A percentile compares a stretch with the other conserved stretches of the same genome.
Evolutionary conservation across 345 rosid species (phyloP).

Genomic region (Boechera stricta): DNA sequence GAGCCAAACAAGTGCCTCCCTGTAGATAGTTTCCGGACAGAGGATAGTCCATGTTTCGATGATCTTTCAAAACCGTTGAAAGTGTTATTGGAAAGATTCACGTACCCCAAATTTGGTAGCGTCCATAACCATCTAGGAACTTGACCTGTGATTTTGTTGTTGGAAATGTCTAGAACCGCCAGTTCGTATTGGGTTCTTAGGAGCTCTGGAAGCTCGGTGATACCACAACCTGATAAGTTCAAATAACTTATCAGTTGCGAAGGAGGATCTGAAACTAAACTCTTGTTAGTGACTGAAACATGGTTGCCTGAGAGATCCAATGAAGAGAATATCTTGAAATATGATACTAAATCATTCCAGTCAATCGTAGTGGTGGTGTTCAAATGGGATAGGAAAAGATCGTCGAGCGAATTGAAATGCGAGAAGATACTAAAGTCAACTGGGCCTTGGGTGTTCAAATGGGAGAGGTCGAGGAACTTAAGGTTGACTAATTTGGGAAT

Average conservation of each 20-base stretch:
- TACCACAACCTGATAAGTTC: conserved; percentile 13
- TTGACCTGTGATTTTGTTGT: conserved; percentile 26
- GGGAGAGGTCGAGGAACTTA: rapidly evolving
- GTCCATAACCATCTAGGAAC: conserved; percentile 32
- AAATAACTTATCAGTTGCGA: background rate
- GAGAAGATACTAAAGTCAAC: background rate
- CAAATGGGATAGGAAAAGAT: conserved; percentile 8
- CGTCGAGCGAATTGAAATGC: background rate
- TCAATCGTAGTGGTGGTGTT: background rate
- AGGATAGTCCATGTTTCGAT: background rate
- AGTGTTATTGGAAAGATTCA: conserved; percentile 18
- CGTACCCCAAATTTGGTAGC: rapidly evolving
- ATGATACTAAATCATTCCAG: background rate
- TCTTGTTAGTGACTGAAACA: background rate
- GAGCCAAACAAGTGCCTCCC: rapidly evolving
- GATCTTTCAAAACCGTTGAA: background rate
- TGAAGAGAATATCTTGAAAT: background rate
- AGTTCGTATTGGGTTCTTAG: background rate
- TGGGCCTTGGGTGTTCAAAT: background rate
- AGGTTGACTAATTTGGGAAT: background rate
- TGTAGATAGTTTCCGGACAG: background rate
- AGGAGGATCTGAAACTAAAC: background rate
- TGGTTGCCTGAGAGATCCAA: conserved; percentile 8
- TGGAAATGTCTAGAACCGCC: background rate
- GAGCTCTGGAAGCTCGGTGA: conserved; percentile 21